Evolutionary conservation across 768 basidiomycete genomes (phyloP), one percentile per base, ranked within the genome.

Genomic region (Trametes punicea): DNA sequence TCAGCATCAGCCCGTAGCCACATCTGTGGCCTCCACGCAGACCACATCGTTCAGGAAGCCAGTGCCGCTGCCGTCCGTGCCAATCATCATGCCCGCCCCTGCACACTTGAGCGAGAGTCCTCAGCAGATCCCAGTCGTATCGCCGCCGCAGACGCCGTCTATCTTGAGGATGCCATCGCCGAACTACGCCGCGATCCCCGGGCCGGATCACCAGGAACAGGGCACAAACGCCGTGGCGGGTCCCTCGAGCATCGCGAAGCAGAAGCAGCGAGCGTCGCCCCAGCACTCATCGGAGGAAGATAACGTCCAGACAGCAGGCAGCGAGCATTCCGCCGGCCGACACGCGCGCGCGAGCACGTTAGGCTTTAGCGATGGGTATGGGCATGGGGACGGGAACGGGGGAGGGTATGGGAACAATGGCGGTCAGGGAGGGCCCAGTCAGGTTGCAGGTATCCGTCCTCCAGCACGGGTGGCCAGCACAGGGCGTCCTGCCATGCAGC

Each of bases 1-100:
- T 16, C 29, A 18, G 2, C 49, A 30, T 39, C 49, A 30, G 9
- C 38, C 25, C 36, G 15, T 15, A 15, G 25, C 45, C 27, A n/a
- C 30, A 15, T 18, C 26, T 21, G 23, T 36, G 0, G 26, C 20
- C 30, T 9, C n/a, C 31, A 33, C 36, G 18, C 49, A 33, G 20
- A 36, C 56, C 31, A 41, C 56, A n/a, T 50, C 56, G 38, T 50
- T 46, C 52, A 54, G 46, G 27, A 58, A 58, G 40, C 51, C 57
- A 8, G 46, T 58, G 8, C 51, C 57, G 2, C 42, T 58, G 20
- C 57, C 51, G 4, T 44, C 56, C 25, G 39, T 27, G 6, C 51
- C 51, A 18, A 54, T 59, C 46, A 13, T n/a, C 6, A 39, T 51
- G 50, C 56, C 56, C 10, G 2, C 57, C 9, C 51, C 47, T 13